Evolutionary conservation across 331 rosid species (phyloP).

Genomic region (Rhamnella rubrinervis): DNA sequence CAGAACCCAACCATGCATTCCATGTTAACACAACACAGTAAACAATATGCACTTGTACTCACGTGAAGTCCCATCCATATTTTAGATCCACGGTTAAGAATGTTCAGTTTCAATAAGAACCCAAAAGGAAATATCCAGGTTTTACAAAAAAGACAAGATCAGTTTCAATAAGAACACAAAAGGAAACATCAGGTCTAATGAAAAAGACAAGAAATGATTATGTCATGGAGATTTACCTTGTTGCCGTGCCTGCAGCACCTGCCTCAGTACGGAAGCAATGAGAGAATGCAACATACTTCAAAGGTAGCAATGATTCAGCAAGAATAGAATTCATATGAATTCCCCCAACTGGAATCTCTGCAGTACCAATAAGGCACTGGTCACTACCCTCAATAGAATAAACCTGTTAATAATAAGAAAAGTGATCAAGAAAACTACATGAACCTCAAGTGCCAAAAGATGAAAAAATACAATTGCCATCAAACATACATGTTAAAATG

Average conservation of each 20-base stretch:
- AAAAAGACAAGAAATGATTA: conserved; percentile 13
- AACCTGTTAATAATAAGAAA: conserved; percentile 50
- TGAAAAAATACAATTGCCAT: background rate
- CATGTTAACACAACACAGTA: too few species aligned
- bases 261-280: conserved; percentile 99
- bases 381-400: conserved; percentile 89
- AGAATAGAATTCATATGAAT: conserved; percentile 97
- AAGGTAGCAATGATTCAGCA: conserved; percentile 65
- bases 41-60: too few species aligned
- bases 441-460: background rate
- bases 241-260: conserved; percentile 93
- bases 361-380: conserved; percentile 97
- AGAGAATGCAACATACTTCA: conserved; percentile 87
- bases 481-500: background rate
- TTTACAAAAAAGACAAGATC: background rate
- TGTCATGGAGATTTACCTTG: conserved; percentile 48
- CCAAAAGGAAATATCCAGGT: background rate
- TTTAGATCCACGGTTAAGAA: background rate
- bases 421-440: conserved; percentile 24
- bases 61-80: too few species aligned
- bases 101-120: background rate
- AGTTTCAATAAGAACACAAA: background rate
- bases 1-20: background rate
- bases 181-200: background rate
- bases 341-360: conserved; percentile 98